Percentiles rank a stretch among this genome's conserved stretches.
Evolutionary conservation across 2,329 filamentous ascomycete genomes (phyloP).

Genomic region (Aspergillus candidus): DNA sequence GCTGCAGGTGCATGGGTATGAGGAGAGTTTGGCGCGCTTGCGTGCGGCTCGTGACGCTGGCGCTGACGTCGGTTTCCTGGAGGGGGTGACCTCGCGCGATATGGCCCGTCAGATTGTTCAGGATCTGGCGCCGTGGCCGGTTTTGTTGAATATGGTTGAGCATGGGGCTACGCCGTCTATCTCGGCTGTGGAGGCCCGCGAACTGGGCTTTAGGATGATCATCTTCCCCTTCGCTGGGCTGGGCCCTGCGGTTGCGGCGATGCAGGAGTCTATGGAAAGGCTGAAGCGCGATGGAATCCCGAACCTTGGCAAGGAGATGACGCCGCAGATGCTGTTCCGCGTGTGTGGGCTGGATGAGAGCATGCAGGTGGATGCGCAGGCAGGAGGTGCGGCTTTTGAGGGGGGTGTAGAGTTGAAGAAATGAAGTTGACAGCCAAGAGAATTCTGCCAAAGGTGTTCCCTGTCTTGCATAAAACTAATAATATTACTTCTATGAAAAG

Average conservation of each 20-base stretch:
- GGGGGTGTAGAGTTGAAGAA: constrained; percentile 26
- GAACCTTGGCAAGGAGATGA: constrained; percentile 24
- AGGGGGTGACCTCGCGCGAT: constrained; percentile 35
- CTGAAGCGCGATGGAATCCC: constrained; percentile 33
- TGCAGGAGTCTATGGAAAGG: constrained; percentile 32
- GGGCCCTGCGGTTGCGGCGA: constrained; percentile 33
- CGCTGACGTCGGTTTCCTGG: constrained; percentile 39
- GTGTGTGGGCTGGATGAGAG: constrained; percentile 40
- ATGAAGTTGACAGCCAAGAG: no score
- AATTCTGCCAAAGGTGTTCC: no score
- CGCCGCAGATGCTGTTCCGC: constrained; percentile 38
- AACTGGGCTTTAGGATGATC: constrained; percentile 40
- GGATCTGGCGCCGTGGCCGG: constrained; percentile 34
- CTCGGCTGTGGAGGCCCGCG: constrained; percentile 31
- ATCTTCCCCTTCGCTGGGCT: constrained; percentile 39
- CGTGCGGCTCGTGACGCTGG: constrained; percentile 36
- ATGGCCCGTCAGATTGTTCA: constrained; percentile 30
- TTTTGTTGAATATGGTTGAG: constrained; percentile 43
- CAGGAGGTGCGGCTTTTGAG: constrained; percentile 32
- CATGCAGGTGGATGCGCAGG: constrained; percentile 35
- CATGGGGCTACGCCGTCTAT: constrained; percentile 38
- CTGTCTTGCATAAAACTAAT: no score
- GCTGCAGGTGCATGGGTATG: constrained; percentile 32
- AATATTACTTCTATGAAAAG: no score
- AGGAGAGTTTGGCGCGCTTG: constrained; percentile 34